A percentile compares a stretch with the other conserved stretches of the same genome.
These are phyloP conservation scores for Trichaptum fuscoviolaceum DNA, from an alignment of 768 basidiomycete genomes.

Conservation along the genomic window DNA sequence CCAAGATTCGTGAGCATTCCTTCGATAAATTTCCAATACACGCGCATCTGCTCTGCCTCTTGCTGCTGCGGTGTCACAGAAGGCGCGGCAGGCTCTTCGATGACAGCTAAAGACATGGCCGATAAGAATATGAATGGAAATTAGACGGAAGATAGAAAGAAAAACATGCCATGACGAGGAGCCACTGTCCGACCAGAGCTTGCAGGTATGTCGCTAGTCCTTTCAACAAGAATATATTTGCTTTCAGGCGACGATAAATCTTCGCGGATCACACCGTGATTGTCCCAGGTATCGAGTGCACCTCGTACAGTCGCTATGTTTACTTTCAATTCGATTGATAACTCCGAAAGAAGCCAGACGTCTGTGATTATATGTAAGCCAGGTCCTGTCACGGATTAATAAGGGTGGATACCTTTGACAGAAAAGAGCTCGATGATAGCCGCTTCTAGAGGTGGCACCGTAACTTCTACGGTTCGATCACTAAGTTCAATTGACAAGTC, in stretches of 20 bases:
- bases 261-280: not conserved
- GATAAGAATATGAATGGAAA: not conserved
- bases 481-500: constrained; percentile 74
- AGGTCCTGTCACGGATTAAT: not conserved
- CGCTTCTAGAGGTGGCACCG: constrained; percentile 86
- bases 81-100: constrained; percentile 44
- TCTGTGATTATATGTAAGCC: not conserved
- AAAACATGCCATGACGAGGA: not conserved
- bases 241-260: not conserved
- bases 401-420: constrained; percentile 9
- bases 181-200: not conserved
- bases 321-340: constrained; percentile 6
- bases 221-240: not conserved
- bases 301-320: constrained; percentile 9
- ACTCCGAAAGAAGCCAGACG: not conserved
- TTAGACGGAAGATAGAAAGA: not conserved
- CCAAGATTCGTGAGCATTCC: constrained; percentile 90
- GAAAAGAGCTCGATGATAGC: constrained; percentile 86
- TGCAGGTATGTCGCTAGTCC: not conserved
- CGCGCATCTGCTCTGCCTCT: constrained; percentile 78
- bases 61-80: constrained; percentile 61
- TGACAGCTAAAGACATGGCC: constrained; percentile 18
- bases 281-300: constrained; percentile 18
- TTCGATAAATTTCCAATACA: constrained; percentile 92
- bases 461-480: constrained; percentile 70